Evolutionary conservation across 2,329 filamentous ascomycete species (phyloP).

Genomic region (Colletotrichum sp.): DNA sequence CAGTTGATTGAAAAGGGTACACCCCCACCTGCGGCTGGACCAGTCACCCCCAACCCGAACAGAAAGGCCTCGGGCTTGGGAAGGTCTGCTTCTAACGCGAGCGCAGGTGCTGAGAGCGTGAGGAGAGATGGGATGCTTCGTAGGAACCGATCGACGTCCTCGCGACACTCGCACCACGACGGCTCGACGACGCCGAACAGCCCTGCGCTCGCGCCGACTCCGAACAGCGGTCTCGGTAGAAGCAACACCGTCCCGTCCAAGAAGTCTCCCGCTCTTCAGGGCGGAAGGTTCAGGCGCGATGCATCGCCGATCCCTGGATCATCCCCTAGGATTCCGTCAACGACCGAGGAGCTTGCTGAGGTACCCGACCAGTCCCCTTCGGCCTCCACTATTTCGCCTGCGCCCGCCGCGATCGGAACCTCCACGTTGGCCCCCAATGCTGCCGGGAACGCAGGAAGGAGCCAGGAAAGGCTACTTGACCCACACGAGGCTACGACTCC

Average conservation of each 20-base stretch:
- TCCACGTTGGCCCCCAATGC: conserved; percentile 31
- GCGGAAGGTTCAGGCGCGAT: conserved; percentile 62
- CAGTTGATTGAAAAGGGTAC: conserved; percentile 73
- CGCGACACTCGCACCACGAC: conserved; percentile 81
- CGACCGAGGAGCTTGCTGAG: conserved; percentile 16
- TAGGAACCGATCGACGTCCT: conserved; percentile 91
- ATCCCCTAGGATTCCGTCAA: conserved; percentile 33
- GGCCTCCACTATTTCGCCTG: conserved; percentile 29
- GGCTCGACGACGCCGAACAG: conserved; percentile 73
- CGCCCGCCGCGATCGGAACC: conserved; percentile 27
- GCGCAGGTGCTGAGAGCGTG: conserved; percentile 86
- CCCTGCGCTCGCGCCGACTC: conserved; percentile 57
- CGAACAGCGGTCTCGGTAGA: conserved; percentile 60
- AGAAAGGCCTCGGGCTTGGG: conserved; percentile 61
- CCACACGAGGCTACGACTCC: conserved; percentile 56
- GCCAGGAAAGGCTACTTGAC: conserved; percentile 54
- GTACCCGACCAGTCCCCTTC: conserved; percentile 6
- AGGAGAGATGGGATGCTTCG: conserved; percentile 80
- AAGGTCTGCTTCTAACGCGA: conserved; percentile 85
- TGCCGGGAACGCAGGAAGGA: conserved; percentile 41
- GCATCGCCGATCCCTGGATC: conserved; percentile 31
- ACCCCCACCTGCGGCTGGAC: conserved; percentile 49
- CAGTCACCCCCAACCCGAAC: conserved; percentile 54
- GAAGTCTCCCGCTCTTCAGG: conserved; percentile 75
- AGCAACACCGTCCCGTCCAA: conserved; percentile 97